Percentiles rank a stretch among this genome's conserved stretches.
Conservation (phyloP, 192 early-diverging fungal species). For the Coemansia erecta region DNA sequence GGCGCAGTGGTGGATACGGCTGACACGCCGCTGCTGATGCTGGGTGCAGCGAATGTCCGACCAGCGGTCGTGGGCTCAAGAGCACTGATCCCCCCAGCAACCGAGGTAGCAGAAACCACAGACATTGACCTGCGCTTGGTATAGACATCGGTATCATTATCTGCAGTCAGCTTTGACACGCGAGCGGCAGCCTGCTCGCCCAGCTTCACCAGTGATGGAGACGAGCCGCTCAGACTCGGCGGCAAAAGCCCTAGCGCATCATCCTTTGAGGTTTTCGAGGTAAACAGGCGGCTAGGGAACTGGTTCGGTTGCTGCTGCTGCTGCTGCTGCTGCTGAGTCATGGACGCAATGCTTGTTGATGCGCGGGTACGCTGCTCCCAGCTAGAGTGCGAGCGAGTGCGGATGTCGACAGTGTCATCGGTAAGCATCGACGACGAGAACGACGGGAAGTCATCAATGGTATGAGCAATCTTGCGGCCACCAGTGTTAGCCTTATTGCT, state of each 20-base stretch:
- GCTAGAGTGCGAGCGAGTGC: slow-evolving; percentile 30
- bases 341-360: slow-evolving; percentile 15
- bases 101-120: slow-evolving; percentile 27
- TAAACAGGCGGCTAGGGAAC: background rate
- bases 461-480: slow-evolving; percentile 22
- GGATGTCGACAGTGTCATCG: slow-evolving; percentile 11
- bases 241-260: slow-evolving; percentile 7
- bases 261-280: background rate
- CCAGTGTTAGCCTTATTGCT: background rate
- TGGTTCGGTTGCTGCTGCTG: background rate
- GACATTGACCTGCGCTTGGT: slow-evolving; percentile 47
- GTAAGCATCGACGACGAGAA: slow-evolving; percentile 24
- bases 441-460: slow-evolving; percentile 38
- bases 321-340: slow-evolving; percentile 14
- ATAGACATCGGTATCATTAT: slow-evolving; percentile 10
- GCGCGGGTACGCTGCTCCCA: slow-evolving; percentile 15
- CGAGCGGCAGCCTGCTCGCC: background rate
- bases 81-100: background rate
- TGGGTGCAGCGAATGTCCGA: background rate
- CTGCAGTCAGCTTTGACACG: slow-evolving; percentile 5
- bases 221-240: slow-evolving; percentile 5
- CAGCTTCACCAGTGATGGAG: slow-evolving; percentile 20
- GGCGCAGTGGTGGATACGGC: slow-evolving; percentile 1
- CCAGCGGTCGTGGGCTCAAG: background rate
- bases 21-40: background rate